Percentiles rank a stretch among this genome's conserved stretches.
Evolutionary conservation across 2,329 filamentous ascomycete genomes (phyloP).

Genomic region (Hypoxylon sp.): DNA sequence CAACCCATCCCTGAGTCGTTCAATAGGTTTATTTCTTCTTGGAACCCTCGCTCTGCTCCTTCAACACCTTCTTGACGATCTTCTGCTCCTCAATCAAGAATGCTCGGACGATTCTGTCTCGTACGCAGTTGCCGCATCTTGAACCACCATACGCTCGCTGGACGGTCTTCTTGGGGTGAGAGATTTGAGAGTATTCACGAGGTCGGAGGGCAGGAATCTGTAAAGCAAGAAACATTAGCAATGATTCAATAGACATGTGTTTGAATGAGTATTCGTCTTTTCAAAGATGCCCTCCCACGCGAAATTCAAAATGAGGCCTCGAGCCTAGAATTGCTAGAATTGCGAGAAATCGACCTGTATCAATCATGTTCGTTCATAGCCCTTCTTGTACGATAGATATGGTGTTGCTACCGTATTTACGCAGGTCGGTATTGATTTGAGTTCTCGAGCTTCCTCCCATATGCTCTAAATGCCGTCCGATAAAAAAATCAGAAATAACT

Average conservation of each 20-base stretch:
- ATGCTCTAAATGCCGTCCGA: constrained; percentile 2
- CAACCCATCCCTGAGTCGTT: constrained; percentile 52
- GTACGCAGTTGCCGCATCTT: constrained; percentile 98
- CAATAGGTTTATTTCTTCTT: constrained; percentile 75
- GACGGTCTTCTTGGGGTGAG: constrained; percentile 99
- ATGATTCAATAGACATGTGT: not conserved
- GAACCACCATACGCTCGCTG: constrained; percentile 98
- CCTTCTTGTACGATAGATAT: not conserved
- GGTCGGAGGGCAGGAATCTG: constrained; percentile 96
- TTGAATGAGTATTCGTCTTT: constrained; percentile 4
- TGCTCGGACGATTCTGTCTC: constrained; percentile 96
- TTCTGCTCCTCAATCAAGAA: constrained; percentile 99
- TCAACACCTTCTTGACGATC: constrained; percentile 99
- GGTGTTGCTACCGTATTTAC: not conserved
- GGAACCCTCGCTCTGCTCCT: constrained; percentile 88
- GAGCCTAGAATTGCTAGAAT: not conserved
- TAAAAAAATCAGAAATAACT: constrained; percentile 63
- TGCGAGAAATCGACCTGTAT: not conserved
- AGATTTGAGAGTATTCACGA: constrained; percentile 97
- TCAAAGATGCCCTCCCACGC: not conserved
- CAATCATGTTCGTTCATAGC: not conserved
- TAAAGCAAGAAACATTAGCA: constrained; percentile 51
- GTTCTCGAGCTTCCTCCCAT: not conserved
- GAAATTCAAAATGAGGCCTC: not conserved
- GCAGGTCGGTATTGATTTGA: constrained; percentile 8